Evolutionary conservation across 23 red algal genomes (phyloP), one percentile per base, ranked within the genome.

Genomic region (Pyropia haitanensis): DNA sequence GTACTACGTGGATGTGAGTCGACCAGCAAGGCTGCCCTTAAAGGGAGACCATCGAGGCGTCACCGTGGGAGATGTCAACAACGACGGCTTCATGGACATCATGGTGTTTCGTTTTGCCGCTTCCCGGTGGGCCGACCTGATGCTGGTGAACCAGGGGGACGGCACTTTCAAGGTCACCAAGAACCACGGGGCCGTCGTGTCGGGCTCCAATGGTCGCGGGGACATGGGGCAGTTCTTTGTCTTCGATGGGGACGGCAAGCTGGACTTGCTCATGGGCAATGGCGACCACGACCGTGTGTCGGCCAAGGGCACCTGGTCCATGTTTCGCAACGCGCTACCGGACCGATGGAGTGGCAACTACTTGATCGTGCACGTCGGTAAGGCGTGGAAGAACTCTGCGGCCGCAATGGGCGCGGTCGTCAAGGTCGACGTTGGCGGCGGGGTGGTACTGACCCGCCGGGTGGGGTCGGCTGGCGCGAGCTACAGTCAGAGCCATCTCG

Each of bases 1-100:
- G 3, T 51, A 58, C 44, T 56, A 67, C 34, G 58, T 53, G n/a
- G 33, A 58, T 39, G 81, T 67, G 21, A 50, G 46, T 3, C 51
- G 13, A 29, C 15, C 25, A 23, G 64, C 70, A 2, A 67, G 65
- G 20, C n/a, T 64, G 0, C 50, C 59, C 14, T 21, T 29, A 0
- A 5, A 44, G 2, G 65, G 25, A 14, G 61, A 67, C 20, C 49
- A 61, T 16, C 31, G 64, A 21, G 71, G 73, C 17, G 81, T 86
- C 14, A 77, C 60, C 9, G 71, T 62, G 10, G 81, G 26, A 1
- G 81, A 77, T 58, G 61, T 86, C 39, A 76, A 86, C 81, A 86
- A 86, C 39, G 81, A 86, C 54, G 81, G 81, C 14, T 86, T 46
- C 13, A 58, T 61, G 18, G 81, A 86, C 25, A 14, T 86, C 10